A percentile compares a stretch with the other conserved stretches of the same genome.
These are phyloP conservation scores for Taiozyma sp. DNA, from an alignment of 1,139 yeast genomes.

Conservation along the genomic window DNA sequence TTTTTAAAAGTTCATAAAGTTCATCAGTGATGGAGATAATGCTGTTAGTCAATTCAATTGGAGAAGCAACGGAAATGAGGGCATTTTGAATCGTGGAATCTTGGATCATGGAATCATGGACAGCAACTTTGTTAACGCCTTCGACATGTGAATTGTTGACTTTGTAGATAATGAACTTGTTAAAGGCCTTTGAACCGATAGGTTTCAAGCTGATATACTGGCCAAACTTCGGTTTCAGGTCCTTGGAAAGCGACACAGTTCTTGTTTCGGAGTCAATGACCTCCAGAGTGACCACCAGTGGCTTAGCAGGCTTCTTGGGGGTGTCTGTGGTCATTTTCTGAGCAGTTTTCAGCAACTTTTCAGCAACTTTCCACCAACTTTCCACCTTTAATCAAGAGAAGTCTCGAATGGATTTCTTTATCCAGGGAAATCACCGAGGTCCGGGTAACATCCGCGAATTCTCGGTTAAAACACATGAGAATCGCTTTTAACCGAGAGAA, in stretches of 20 bases:
- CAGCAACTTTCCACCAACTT: too few relatives aligned
- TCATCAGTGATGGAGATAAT: conserved; percentile 19
- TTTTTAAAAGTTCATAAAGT: conserved; percentile 13
- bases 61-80: conserved; percentile 7
- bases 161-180: conserved; percentile 12
- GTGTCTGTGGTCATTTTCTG: not conserved
- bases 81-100: conserved; percentile 16
- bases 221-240: not conserved
- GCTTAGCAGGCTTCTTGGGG: not conserved
- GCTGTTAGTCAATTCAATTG: conserved; percentile 12
- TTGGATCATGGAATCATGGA: conserved; percentile 14
- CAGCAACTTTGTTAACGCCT: conserved; percentile 6
- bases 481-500: too few relatives aligned
- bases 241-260: conserved; percentile 1
- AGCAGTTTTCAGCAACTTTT: too few relatives aligned
- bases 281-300: conserved; percentile 3
- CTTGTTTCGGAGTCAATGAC: conserved; percentile 5
- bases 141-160: conserved; percentile 2
- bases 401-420: too few relatives aligned
- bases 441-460: not conserved
- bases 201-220: conserved; percentile 15
- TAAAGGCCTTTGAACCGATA: conserved; percentile 9
- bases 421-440: not conserved
- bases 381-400: too few relatives aligned
- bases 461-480: too few relatives aligned